Conservation (phyloP, 1,284 basidiomycete genomes). For the Puccinia hordei region DNA sequence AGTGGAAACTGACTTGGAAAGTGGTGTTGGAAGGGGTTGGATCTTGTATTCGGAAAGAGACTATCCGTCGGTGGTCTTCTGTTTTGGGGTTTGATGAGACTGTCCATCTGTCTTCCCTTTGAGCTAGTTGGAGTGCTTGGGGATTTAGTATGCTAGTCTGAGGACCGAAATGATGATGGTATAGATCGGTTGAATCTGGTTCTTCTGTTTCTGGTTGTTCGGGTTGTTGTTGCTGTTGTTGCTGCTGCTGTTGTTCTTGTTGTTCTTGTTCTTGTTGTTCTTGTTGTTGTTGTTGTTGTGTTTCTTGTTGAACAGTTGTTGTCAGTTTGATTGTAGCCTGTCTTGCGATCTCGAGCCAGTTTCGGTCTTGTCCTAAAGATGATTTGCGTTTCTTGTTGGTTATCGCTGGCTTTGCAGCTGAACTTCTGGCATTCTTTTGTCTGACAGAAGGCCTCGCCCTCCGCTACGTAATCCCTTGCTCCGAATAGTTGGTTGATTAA, state of each 20-base stretch:
- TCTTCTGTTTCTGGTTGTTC: background rate
- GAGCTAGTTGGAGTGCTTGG: background rate
- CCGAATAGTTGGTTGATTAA: no score
- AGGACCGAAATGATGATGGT: slow-evolving; percentile 30
- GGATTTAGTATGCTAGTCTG: background rate
- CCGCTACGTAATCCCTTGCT: no score
- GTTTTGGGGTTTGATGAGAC: slow-evolving; percentile 20
- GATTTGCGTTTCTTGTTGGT: slow-evolving; percentile 65
- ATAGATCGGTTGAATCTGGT: background rate
- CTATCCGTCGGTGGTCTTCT: background rate
- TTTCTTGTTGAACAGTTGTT: no score
- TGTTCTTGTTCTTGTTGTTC: no score
- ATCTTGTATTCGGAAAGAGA: background rate
- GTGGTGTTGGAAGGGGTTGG: background rate
- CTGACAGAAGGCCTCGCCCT: no score
- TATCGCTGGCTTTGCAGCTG: slow-evolving; percentile 65
- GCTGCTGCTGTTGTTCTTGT: background rate
- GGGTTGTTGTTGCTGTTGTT: slow-evolving; percentile 15
- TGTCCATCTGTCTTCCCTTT: slow-evolving; percentile 6
- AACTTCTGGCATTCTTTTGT: no score
- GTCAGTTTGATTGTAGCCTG: slow-evolving; percentile 3
- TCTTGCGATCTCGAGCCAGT: slow-evolving; percentile 15
- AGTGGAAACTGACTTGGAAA: background rate
- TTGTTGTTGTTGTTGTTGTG: no score
- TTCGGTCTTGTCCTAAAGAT: background rate